Evolutionary conservation across 495 filamentous ascomycete genomes (phyloP), one percentile per base, ranked within the genome.

Genomic region (Penicillium cinerascens): DNA sequence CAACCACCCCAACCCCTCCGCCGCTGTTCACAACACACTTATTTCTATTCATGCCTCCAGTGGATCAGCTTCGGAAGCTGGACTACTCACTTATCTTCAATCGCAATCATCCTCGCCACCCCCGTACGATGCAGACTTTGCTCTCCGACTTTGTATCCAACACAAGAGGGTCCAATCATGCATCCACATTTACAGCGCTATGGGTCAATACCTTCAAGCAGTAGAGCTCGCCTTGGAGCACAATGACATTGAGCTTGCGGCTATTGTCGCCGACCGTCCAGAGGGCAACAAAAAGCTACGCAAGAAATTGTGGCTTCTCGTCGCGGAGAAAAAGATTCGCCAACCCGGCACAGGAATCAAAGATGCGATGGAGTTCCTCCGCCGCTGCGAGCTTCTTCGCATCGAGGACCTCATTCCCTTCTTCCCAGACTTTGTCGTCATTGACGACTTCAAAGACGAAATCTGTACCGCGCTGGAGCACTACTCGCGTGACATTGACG

Each of bases 401-500:
- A 98, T 98, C 58, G 93, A 98, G 64, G 95, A 98, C 61, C 73
- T 98, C 18, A 96, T 98, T 37, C 93, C 95, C 0, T 96, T 97
- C 74, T 98, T 98, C 75, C 95, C 93, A 0, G 93, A 98, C 64
- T 98, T 98, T 57, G 90, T 97, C n/a, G 87, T 96, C 42, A 97
- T 98, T 49, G 93, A 98, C 62, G 91, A 96, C 69, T 97, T 98
- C 77, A 97, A 98, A 66, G 89, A 96, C 45, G 95, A 97, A 63
- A 97, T 98, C 20, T 98, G 93, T 74, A 77, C 82, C 0, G 93
- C 93, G 2, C 77, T 98, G 4, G 95, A 98, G 69, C 86, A 91
- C 22, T 97, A 98, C 70, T 87, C 82, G 36, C 85, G 87, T 7
- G 86, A 89, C 52, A 98, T 98, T 61, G 92, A 97, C 58, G 77